Conservation (phyloP, 306 rosid species). For the Cucurbita pepo region DNA sequence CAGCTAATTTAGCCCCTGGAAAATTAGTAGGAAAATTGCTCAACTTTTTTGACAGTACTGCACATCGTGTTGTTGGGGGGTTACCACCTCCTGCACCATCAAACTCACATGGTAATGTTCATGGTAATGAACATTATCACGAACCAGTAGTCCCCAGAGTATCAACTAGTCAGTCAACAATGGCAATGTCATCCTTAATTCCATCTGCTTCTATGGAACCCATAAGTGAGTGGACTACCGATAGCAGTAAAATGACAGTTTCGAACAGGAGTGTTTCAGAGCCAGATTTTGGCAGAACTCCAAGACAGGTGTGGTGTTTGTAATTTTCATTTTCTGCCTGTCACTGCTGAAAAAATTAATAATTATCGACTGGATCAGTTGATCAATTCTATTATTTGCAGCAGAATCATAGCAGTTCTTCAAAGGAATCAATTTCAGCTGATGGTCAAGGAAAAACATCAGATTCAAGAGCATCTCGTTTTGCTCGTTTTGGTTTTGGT, state of each 20-base stretch:
- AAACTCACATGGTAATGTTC: constrained; percentile 30
- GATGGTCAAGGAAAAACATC: constrained; percentile 41
- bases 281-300: constrained; percentile 76
- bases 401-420: constrained; percentile 21
- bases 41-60: constrained; percentile 76
- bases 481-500: constrained; percentile 70
- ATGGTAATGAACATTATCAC: constrained; percentile 37
- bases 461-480: constrained; percentile 51
- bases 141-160: constrained; percentile 41
- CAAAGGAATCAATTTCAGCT: constrained; percentile 33
- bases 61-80: constrained; percentile 89
- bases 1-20: constrained; percentile 60
- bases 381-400: neutral
- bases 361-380: neutral
- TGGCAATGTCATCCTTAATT: constrained; percentile 67
- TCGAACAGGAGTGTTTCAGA: constrained; percentile 86
- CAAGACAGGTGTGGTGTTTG: constrained; percentile 17
- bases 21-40: constrained; percentile 72
- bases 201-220: constrained; percentile 87
- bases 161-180: constrained; percentile 64
- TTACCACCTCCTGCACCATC: constrained; percentile 77
- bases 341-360: neutral
- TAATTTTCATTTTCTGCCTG: neutral
- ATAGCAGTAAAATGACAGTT: constrained; percentile 33
- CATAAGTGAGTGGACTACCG: constrained; percentile 59